Base-by-base conservation (phyloP, 345 rosid genomes). In the Psidium friedrichsthalianum region DNA sequence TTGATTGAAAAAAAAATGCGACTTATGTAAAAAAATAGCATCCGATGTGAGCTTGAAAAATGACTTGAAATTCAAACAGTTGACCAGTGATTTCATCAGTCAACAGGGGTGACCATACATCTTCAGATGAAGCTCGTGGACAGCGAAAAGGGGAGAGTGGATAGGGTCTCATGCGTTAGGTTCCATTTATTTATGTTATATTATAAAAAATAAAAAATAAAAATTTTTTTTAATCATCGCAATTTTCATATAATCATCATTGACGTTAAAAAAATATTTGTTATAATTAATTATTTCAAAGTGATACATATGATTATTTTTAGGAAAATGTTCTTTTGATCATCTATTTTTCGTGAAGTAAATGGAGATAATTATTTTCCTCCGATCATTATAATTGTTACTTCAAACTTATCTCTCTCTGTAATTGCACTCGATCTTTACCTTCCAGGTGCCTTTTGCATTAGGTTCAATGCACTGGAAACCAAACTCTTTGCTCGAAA, bases 311-410 rank as follows among this genome's bases (percentile, higher is more conserved):
- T 11, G 14, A 51, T 3, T 11, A 11, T 51, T 51, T 51, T 51
- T 10, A 11, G 0, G 4, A 11, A 51, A 11, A 11, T 51, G 0
- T 11, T 51, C 0, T 51, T 51, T 3, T 3, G 0, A 11, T 51
- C 0, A 51, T 51, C 3, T 51, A 49, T 51, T 2, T 51, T 51
- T 51, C 12, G 4, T 14, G 4, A 2, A 51, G 11, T 51, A 51
- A 51, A 51, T 3, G 4, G 1, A 51, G 4, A 3, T 0, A 27
- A 20, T 29, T 61, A 32, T 61, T 61, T 29, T 29, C 5, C 21
- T 61, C 29, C 2, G n/a, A 58, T 1, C 42, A 1, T 14, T 61
- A 36, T 61, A 27, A 29, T 29, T 13, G 36, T n/a, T 6, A 13
- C 69, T 58, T 27, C 20, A 59, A 27, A 3, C 27, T 59, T 27